A percentile compares a stretch with the other conserved stretches of the same genome.
These are phyloP conservation scores for Phylloporus gajari DNA, from an alignment of 1,284 basidiomycete species.

Conservation along the genomic window DNA sequence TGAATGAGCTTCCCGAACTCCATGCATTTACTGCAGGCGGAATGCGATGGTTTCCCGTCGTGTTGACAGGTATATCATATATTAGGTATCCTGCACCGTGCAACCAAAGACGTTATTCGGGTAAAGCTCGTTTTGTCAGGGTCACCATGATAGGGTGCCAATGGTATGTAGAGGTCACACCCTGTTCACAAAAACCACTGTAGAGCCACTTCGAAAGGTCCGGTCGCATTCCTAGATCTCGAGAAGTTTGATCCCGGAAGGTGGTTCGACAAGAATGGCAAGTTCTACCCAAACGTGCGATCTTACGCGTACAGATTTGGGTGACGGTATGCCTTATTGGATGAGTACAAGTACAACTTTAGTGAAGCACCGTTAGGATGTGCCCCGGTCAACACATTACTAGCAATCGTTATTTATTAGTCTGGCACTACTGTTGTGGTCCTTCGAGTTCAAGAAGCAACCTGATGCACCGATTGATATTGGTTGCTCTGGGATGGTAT, in stretches of 20 bases:
- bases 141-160: conserved; percentile 66
- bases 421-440: conserved; percentile 24
- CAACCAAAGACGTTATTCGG: conserved; percentile 69
- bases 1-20: conserved; percentile 59
- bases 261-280: conserved; percentile 62
- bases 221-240: conserved; percentile 63
- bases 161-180: conserved; percentile 49
- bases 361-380: conserved; percentile 9
- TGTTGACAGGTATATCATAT: conserved; percentile 38
- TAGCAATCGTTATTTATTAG: conserved; percentile 21
- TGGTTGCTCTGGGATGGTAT: background rate
- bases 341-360: background rate
- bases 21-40: conserved; percentile 69
- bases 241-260: conserved; percentile 64
- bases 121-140: conserved; percentile 51
- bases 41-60: conserved; percentile 73
- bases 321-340: conserved; percentile 35
- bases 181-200: background rate
- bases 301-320: conserved; percentile 69
- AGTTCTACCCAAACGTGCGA: conserved; percentile 60
- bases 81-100: conserved; percentile 63
- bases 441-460: conserved; percentile 21
- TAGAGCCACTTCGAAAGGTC: conserved; percentile 52
- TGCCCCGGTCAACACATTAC: conserved; percentile 30
- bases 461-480: conserved; percentile 21